Evolutionary conservation across 345 rosid genomes (phyloP), one percentile per base, ranked within the genome.

Genomic region (Aethionema arabicum): DNA sequence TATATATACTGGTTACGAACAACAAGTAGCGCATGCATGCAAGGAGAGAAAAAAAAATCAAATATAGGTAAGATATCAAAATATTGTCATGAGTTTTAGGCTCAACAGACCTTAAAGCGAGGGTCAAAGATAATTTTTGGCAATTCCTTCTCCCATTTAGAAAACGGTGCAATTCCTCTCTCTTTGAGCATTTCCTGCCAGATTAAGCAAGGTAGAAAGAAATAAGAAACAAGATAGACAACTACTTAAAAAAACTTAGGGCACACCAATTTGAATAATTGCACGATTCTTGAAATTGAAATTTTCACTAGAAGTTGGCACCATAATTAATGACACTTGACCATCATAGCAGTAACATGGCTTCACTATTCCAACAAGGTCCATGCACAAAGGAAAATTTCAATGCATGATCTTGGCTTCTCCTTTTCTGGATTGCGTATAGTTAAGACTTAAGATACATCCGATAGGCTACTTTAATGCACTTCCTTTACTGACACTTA

Each of bases 141-240:
- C 64, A 90, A 76, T 73, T 90, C 99, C 76, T 90, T 87, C 70
- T 93, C 95, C 99, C 99, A 90, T 73, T 93, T 93, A 63, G 99
- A 87, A 80, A 93, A 93, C 21, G 99, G 99, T 33, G 92, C 97
- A 59, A 93, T 73, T 72, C 96, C 99, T 69, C 81, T 90, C 66
- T 90, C 99, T 79, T 86, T 93, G 31, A 93, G 92, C 99, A 93
- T 93, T 76, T 87, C 99, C 99, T 93, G 82, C 36, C 78, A 66
- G 55, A 56, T 69, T 32, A 48, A 62, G 16, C 31, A 32, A 51
- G 33, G 10, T 40, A 30, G 3, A 15, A 36, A 32, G 61, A 46
- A 44, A 59, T 44, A 52, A 72, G 62, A 52, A 52, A 59, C 27
- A 21, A 21, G 13, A 29, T 39, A 72, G 58, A 56, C 12, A 52